Evolutionary conservation across 2,329 filamentous ascomycete species (phyloP).

Genomic region (Pestalotiopsis sp.): DNA sequence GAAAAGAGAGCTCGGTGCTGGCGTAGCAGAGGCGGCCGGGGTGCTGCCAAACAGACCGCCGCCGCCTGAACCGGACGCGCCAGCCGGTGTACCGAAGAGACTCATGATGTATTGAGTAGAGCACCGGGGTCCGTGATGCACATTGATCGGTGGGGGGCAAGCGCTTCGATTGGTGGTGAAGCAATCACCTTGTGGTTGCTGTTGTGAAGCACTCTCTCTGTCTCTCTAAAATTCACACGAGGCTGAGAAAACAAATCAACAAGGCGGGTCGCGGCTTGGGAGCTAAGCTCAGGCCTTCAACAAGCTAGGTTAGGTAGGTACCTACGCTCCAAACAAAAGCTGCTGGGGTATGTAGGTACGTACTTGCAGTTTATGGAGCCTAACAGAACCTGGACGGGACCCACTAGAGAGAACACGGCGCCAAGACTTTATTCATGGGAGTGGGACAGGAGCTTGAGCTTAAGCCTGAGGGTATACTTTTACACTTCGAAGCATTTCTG

Average conservation of each 20-base stretch:
- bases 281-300: neutral
- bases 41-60: conserved; percentile 6
- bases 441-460: neutral
- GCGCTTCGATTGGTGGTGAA: neutral
- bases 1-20: neutral
- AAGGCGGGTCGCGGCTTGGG: neutral
- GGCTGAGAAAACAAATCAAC: conserved; percentile 17
- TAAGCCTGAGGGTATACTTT: too few species aligned
- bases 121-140: neutral
- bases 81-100: conserved; percentile 5
- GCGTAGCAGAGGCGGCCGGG: neutral
- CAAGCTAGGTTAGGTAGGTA: neutral
- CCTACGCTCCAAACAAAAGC: neutral
- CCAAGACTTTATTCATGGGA: neutral
- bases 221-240: conserved; percentile 11
- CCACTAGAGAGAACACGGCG: neutral
- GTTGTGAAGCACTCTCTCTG: neutral
- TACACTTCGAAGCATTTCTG: too few species aligned
- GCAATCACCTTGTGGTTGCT: conserved; percentile 2
- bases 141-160: neutral
- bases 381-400: neutral
- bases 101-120: neutral
- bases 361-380: neutral
- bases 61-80: conserved; percentile 3
- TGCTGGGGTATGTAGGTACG: neutral